These are phyloP conservation scores for Pilaira anomala DNA, from an alignment of 192 early-diverging fungal genomes.

Conservation along the genomic window DNA sequence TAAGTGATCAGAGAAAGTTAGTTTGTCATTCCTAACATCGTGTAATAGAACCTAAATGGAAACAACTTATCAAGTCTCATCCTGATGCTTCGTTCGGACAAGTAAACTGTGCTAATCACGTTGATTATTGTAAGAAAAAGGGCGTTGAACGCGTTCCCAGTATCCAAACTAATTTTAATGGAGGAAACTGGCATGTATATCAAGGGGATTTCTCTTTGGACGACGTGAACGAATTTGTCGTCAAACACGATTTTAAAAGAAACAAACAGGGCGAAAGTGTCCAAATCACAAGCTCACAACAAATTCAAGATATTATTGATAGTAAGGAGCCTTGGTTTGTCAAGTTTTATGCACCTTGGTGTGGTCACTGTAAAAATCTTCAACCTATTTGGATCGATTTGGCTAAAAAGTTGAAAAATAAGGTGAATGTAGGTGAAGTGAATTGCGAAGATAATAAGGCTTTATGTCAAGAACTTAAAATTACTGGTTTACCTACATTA, in stretches of 20 bases:
- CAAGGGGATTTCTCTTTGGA: neutral
- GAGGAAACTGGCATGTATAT: neutral
- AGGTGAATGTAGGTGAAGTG: conserved; percentile 74
- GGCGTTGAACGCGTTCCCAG: neutral
- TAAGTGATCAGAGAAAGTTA: neutral
- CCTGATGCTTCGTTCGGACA: neutral
- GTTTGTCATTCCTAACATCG: neutral
- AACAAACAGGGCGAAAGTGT: conserved; percentile 15
- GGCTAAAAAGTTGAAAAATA: conserved; percentile 55
- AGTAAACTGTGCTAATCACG: conserved; percentile 11
- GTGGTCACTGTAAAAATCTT: conserved; percentile 82
- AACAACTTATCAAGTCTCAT: neutral
- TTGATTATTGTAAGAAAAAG: neutral
- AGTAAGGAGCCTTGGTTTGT: conserved; percentile 63
- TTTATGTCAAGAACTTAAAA: conserved; percentile 61
- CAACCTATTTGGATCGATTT: conserved; percentile 77
- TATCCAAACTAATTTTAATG: neutral
- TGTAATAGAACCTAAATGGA: conserved; percentile 14
- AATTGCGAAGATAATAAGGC: conserved; percentile 70
- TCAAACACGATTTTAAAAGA: neutral
- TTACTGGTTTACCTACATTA: conserved; percentile 87
- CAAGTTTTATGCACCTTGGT: conserved; percentile 90
- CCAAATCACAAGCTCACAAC: neutral
- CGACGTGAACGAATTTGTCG: neutral
- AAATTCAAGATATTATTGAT: neutral